Evolutionary conservation across 495 filamentous ascomycete species (phyloP).

Genomic region (Aspergillus bridgeri): DNA sequence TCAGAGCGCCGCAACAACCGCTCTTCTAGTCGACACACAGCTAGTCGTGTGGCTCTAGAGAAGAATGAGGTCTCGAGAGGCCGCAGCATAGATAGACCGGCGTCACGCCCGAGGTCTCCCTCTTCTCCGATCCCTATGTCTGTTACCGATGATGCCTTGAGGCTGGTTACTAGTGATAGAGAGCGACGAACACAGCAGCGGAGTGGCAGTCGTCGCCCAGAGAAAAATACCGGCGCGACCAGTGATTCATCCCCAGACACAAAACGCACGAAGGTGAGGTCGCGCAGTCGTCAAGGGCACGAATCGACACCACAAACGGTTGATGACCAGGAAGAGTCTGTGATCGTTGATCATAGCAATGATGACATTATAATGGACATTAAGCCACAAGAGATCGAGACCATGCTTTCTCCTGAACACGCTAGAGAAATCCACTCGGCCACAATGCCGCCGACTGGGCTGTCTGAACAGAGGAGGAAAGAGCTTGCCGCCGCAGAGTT

Average conservation of each 20-base stretch:
- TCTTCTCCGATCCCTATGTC: conserved; percentile 76
- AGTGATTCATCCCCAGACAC: conserved; percentile 48
- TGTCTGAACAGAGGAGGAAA: conserved; percentile 53
- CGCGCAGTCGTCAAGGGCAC: conserved; percentile 45
- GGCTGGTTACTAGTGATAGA: conserved; percentile 56
- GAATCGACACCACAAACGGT: conserved; percentile 23
- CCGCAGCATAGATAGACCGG: conserved; percentile 54
- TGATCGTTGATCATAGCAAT: neutral
- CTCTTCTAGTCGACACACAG: conserved; percentile 39
- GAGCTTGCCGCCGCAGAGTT: conserved; percentile 81
- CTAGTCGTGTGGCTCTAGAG: conserved; percentile 48
- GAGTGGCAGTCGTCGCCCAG: conserved; percentile 46
- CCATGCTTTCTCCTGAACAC: conserved; percentile 18
- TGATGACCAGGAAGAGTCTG: conserved; percentile 10
- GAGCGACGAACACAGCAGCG: conserved; percentile 61
- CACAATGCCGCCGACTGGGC: conserved; percentile 25
- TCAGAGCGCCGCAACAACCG: conserved; percentile 32
- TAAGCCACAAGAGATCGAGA: conserved; percentile 20
- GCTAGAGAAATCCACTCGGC: conserved; percentile 22
- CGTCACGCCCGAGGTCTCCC: conserved; percentile 64
- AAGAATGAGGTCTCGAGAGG: conserved; percentile 37
- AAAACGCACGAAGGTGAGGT: conserved; percentile 39
- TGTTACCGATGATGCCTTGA: conserved; percentile 55
- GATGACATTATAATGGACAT: neutral
- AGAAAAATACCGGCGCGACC: conserved; percentile 40